Percentiles rank a stretch among this genome's conserved stretches.
phyloP scores from a whole-genome alignment of 331 rosid genomes.

The Malus hybrid region DNA sequence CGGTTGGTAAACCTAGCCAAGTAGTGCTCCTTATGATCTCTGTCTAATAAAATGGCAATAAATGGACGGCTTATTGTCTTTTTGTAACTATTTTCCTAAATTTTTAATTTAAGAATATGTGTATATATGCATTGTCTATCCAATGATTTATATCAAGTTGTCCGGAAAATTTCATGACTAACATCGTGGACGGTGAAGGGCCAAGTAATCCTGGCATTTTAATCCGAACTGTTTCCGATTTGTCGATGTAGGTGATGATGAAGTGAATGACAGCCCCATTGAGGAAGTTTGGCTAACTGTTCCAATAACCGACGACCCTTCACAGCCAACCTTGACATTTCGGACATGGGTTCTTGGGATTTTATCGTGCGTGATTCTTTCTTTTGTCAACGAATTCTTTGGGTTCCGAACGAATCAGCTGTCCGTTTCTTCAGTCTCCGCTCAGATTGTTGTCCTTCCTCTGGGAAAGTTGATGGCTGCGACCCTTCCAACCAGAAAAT shows the following conservation, averaged over 20 bases:
- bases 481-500: slow-evolving; percentile 31
- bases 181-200: too few species aligned
- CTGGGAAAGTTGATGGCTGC: slow-evolving; percentile 79
- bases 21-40: background rate
- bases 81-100: too few species aligned
- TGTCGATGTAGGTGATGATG: slow-evolving; percentile 30
- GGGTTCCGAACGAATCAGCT: slow-evolving; percentile 56
- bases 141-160: too few species aligned
- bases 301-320: slow-evolving; percentile 54
- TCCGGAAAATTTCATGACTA: too few species aligned
- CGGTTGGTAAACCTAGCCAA: background rate
- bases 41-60: too few species aligned
- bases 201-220: background rate
- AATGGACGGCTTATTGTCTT: too few species aligned
- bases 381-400: slow-evolving; percentile 76
- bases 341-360: slow-evolving; percentile 78
- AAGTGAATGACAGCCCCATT: slow-evolving; percentile 58
- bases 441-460: slow-evolving; percentile 70
- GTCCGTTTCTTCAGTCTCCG: slow-evolving; percentile 42
- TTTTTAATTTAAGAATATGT: too few species aligned
- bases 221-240: background rate
- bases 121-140: too few species aligned
- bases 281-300: slow-evolving; percentile 83
- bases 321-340: slow-evolving; percentile 61
- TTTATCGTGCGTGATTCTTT: slow-evolving; percentile 44